Evolutionary conservation across 148 eudicot genomes (phyloP).

Genomic region (Euryodendron excelsum): DNA sequence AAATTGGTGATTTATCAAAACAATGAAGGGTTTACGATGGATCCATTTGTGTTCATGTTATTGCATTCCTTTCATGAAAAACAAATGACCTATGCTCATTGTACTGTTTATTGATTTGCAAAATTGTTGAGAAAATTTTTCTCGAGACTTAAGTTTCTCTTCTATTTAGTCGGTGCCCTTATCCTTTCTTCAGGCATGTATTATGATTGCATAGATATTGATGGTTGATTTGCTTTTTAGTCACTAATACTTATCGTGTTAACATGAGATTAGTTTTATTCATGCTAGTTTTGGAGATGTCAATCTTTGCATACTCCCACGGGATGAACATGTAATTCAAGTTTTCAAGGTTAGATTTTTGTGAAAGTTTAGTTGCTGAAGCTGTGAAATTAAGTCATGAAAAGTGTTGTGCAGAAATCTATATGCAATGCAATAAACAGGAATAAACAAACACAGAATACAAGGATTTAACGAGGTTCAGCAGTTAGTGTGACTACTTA

Average conservation of each 20-base stretch:
- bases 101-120: too few species aligned
- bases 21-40: too few species aligned
- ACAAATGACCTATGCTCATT: too few species aligned
- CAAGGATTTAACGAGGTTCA: too few species aligned
- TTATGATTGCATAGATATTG: background rate
- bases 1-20: too few species aligned
- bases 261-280: background rate
- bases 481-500: too few species aligned
- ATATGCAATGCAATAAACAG: too few species aligned
- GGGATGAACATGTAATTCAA: background rate
- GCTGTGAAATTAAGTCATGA: background rate
- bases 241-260: background rate
- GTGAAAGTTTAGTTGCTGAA: background rate
- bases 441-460: too few species aligned
- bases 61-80: too few species aligned
- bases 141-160: background rate
- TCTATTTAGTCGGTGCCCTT: background rate
- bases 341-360: background rate
- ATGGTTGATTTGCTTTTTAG: background rate
- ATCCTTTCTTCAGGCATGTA: background rate
- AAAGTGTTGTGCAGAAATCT: background rate
- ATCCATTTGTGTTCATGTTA: too few species aligned
- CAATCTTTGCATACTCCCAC: constrained; percentile 4
- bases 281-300: background rate
- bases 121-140: too few species aligned